Conservation (phyloP, 305 asterid species). For the Solanum chacoense region DNA sequence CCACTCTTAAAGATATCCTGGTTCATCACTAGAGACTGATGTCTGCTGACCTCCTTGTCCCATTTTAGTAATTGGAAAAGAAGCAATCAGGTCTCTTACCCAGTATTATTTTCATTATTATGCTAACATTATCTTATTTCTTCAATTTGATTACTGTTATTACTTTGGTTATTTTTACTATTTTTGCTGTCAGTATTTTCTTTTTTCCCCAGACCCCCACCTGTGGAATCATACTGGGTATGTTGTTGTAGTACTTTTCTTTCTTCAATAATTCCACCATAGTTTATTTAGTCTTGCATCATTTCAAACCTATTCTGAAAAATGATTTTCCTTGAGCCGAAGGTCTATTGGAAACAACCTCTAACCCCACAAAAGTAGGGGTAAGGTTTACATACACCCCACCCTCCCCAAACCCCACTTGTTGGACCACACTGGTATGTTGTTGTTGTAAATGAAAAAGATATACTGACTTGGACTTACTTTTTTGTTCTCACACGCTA, state of each 20-base stretch:
- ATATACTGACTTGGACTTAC: background rate
- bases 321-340: background rate
- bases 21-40: conserved; percentile 22
- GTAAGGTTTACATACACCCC: background rate
- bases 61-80: background rate
- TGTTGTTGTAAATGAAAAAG: background rate
- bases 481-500: background rate
- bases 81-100: background rate
- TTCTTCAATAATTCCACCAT: background rate
- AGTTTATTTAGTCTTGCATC: background rate
- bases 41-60: background rate
- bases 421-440: background rate
- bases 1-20: conserved; percentile 82
- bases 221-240: background rate
- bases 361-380: background rate
- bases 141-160: background rate
- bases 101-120: background rate
- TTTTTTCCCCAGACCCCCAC: background rate
- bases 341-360: background rate
- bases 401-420: background rate
- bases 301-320: background rate
- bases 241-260: background rate
- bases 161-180: background rate
- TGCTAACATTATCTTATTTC: background rate
- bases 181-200: background rate